Conservation (phyloP, 331 rosid genomes). For the Prunus yedoensis region DNA sequence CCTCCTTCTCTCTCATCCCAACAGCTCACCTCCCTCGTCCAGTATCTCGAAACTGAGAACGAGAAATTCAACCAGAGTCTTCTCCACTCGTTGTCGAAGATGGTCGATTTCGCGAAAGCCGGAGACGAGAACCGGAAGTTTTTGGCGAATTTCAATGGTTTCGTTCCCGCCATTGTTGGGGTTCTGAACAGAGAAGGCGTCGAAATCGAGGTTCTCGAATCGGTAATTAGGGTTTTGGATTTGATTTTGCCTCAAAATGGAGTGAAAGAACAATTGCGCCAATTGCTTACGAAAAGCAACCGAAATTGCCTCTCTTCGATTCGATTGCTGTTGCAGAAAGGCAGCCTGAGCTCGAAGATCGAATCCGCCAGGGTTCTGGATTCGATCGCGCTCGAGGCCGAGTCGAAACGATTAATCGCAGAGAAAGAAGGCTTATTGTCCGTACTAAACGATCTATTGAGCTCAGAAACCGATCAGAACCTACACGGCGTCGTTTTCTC, state of each 20-base stretch:
- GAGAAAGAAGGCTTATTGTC: slow-evolving; percentile 36
- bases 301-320: slow-evolving; percentile 33
- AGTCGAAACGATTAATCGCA: slow-evolving; percentile 33
- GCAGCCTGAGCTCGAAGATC: slow-evolving; percentile 33
- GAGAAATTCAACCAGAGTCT: slow-evolving; percentile 19
- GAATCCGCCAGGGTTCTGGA: slow-evolving; percentile 36
- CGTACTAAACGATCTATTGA: slow-evolving; percentile 21
- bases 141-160: slow-evolving; percentile 31
- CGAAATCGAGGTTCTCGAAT: slow-evolving; percentile 30
- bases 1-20: slow-evolving; percentile 22
- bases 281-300: slow-evolving; percentile 25
- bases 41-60: slow-evolving; percentile 6
- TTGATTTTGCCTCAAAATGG: slow-evolving; percentile 12
- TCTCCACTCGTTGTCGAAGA: slow-evolving; percentile 15
- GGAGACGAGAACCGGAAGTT: slow-evolving; percentile 33
- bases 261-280: slow-evolving; percentile 24
- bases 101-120: slow-evolving; percentile 26
- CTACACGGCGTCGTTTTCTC: slow-evolving; percentile 40
- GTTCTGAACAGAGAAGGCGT: slow-evolving; percentile 23
- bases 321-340: slow-evolving; percentile 27
- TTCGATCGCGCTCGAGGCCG: slow-evolving; percentile 38
- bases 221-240: slow-evolving; percentile 26
- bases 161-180: slow-evolving; percentile 31
- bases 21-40: slow-evolving; percentile 25
- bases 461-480: slow-evolving; percentile 10